Evolutionary conservation across 495 filamentous ascomycete species (phyloP).

Genomic region (Tetracladium marchalianum): DNA sequence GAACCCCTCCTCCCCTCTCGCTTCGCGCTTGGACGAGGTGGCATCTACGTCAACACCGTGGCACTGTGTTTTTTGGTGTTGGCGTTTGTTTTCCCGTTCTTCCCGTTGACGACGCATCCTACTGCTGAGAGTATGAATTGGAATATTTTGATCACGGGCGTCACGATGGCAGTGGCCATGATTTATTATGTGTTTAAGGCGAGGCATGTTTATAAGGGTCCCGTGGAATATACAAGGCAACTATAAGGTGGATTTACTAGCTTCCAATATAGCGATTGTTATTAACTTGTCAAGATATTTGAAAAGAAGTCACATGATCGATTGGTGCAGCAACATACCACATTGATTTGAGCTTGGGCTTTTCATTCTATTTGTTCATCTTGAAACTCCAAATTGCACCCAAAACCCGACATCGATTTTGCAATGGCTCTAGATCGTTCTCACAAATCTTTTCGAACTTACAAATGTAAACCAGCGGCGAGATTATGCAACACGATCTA

Average conservation of each 20-base stretch:
- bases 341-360: no score
- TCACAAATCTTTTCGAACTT: no score
- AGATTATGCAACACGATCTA: no score
- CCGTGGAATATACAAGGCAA: conserved; percentile 6
- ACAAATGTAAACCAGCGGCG: no score
- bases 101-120: conserved; percentile 35
- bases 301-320: no score
- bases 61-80: conserved; percentile 33
- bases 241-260: neutral
- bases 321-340: no score
- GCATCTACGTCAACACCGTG: conserved; percentile 36
- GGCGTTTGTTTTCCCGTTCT: conserved; percentile 44
- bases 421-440: no score
- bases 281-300: no score
- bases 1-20: conserved; percentile 32
- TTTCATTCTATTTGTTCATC: no score
- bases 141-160: conserved; percentile 37
- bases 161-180: conserved; percentile 33
- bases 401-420: no score
- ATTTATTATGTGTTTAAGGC: conserved; percentile 34
- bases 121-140: conserved; percentile 37
- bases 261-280: neutral
- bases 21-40: conserved; percentile 40
- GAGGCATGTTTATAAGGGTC: conserved; percentile 27
- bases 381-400: no score